A percentile compares a stretch with the other conserved stretches of the same genome.
phyloP scores from a whole-genome alignment of 2,329 filamentous ascomycete genomes.

The Diaporthe longicolla region DNA sequence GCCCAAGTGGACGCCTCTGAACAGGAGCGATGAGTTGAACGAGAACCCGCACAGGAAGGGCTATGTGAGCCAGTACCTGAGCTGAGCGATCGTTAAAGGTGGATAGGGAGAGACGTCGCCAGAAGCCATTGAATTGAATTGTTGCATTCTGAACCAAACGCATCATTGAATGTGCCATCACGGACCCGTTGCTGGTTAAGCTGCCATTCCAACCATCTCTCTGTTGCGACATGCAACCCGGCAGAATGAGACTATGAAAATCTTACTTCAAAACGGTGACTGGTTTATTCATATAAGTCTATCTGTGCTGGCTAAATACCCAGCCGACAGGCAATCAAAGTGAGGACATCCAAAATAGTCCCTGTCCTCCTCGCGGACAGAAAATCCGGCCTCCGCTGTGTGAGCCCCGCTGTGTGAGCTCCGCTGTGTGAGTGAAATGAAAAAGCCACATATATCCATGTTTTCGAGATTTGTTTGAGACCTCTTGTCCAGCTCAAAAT shows the following conservation, averaged over 20 bases:
- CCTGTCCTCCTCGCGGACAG: background rate
- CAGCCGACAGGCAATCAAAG: background rate
- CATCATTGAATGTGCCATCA: background rate
- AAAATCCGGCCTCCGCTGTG: background rate
- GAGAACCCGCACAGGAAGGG: constrained; percentile 82
- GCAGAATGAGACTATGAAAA: too few species aligned
- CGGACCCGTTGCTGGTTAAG: background rate
- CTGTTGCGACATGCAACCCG: background rate
- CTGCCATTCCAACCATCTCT: background rate
- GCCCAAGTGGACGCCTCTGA: constrained; percentile 97
- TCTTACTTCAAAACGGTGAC: background rate
- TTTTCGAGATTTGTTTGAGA: constrained; percentile 20
- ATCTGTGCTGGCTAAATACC: constrained; percentile 1
- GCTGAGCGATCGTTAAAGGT: constrained; percentile 27
- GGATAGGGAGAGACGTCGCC: background rate
- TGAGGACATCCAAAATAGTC: background rate
- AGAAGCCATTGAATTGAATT: background rate
- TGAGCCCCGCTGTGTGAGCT: too few species aligned
- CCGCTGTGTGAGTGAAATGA: background rate
- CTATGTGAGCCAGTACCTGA: constrained; percentile 73
- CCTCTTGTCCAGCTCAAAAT: constrained; percentile 23
- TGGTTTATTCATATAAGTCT: constrained; percentile 30
- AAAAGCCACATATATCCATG: constrained; percentile 31
- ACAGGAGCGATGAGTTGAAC: constrained; percentile 84
- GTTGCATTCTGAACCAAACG: background rate